These are phyloP conservation scores for Aspergillus ruber DNA, from an alignment of 2,329 filamentous ascomycete genomes.

Conservation along the genomic window DNA sequence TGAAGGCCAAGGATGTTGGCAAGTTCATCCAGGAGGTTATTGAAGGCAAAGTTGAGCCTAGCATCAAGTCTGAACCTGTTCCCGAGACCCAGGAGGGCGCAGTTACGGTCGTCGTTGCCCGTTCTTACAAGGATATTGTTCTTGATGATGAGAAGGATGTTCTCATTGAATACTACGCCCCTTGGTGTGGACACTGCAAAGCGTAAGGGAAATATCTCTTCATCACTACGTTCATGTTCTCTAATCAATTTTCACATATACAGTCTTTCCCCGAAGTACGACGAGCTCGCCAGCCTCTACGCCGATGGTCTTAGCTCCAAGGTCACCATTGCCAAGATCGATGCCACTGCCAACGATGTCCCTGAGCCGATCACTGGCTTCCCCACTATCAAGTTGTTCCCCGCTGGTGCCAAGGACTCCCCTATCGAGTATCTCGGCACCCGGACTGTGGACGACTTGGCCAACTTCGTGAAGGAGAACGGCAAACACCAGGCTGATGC, in stretches of 20 bases:
- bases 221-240: background rate
- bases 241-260: slow-evolving; percentile 5
- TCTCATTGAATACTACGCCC: slow-evolving; percentile 95
- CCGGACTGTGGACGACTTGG: slow-evolving; percentile 85
- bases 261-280: slow-evolving; percentile 60
- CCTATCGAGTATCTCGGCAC: slow-evolving; percentile 82
- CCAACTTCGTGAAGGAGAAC: slow-evolving; percentile 89
- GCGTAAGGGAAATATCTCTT: slow-evolving; percentile 37
- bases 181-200: slow-evolving; percentile 69
- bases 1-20: slow-evolving; percentile 66
- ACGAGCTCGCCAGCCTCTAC: slow-evolving; percentile 56
- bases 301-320: slow-evolving; percentile 47
- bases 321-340: slow-evolving; percentile 78
- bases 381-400: slow-evolving; percentile 98
- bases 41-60: slow-evolving; percentile 83
- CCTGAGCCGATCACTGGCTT: slow-evolving; percentile 96
- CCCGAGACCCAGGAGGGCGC: slow-evolving; percentile 88
- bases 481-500: slow-evolving; percentile 80
- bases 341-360: slow-evolving; percentile 92
- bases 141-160: slow-evolving; percentile 95
- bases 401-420: slow-evolving; percentile 77
- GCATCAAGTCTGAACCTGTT: slow-evolving; percentile 96
- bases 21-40: slow-evolving; percentile 81
- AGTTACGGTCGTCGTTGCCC: slow-evolving; percentile 82
- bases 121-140: slow-evolving; percentile 87